These are phyloP conservation scores for Omphalotus olearius DNA, from an alignment of 1,284 basidiomycete genomes.

Conservation along the genomic window DNA sequence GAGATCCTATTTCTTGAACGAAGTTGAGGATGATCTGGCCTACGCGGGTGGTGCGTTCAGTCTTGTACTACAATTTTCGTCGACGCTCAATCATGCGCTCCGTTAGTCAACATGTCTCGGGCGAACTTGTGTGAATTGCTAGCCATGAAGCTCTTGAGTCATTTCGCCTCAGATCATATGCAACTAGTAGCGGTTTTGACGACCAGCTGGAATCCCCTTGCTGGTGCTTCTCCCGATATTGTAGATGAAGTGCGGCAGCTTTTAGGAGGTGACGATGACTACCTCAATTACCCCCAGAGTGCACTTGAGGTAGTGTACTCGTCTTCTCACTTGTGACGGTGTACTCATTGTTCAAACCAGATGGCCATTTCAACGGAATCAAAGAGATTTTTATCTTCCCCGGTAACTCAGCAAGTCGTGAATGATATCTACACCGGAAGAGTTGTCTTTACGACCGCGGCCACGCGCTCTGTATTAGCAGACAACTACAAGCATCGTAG, in stretches of 20 bases:
- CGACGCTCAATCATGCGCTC: neutral
- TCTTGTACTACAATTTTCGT: constrained; percentile 24
- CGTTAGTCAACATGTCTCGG: constrained; percentile 36
- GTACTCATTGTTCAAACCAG: constrained; percentile 33
- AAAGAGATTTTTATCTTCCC: constrained; percentile 75
- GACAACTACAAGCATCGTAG: constrained; percentile 80
- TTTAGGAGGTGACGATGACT: constrained; percentile 50
- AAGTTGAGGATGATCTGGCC: constrained; percentile 53
- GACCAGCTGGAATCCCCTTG: constrained; percentile 75
- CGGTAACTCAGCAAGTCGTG: constrained; percentile 79
- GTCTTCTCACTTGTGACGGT: neutral
- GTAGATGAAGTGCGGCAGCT: constrained; percentile 56
- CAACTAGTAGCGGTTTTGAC: constrained; percentile 75
- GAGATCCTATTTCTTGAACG: constrained; percentile 49
- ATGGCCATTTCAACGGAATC: constrained; percentile 82
- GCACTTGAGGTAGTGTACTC: constrained; percentile 67
- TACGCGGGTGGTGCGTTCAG: constrained; percentile 63
- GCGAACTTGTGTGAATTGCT: constrained; percentile 80
- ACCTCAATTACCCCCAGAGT: constrained; percentile 60
- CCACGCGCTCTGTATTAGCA: constrained; percentile 70
- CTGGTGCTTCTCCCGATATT: constrained; percentile 69
- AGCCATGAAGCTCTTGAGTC: constrained; percentile 79
- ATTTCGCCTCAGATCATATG: constrained; percentile 69
- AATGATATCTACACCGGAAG: constrained; percentile 78
- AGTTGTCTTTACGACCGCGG: constrained; percentile 62